Percentiles rank a stretch among this genome's conserved stretches.
Conservation (phyloP, 2,329 filamentous ascomycete genomes). For the Escovopsis weberi region DNA sequence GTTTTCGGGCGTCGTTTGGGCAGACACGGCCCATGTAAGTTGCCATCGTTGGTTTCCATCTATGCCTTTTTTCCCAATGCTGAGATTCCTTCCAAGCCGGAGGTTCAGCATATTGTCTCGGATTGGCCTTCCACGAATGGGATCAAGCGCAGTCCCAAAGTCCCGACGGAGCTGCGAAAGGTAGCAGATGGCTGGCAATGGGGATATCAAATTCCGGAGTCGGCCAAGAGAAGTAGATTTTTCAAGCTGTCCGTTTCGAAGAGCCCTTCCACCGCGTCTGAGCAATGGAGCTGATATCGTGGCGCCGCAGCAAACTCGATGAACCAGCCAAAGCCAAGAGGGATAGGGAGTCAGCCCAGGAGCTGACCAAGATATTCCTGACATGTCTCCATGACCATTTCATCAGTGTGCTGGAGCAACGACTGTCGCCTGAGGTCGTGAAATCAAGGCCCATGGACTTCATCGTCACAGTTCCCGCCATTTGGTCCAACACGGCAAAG, state of each 20-base stretch:
- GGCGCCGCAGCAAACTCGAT: conserved; percentile 18
- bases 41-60: background rate
- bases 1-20: conserved; percentile 40
- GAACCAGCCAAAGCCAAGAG: conserved; percentile 15
- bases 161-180: conserved; percentile 34
- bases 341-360: conserved; percentile 21
- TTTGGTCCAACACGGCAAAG: conserved; percentile 42
- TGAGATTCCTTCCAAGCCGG: conserved; percentile 17
- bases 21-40: conserved; percentile 25
- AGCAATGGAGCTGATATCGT: conserved; percentile 8
- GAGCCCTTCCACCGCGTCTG: no score
- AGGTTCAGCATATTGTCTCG: conserved; percentile 27
- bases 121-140: conserved; percentile 27
- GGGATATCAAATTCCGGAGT: conserved; percentile 33
- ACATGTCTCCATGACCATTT: conserved; percentile 34
- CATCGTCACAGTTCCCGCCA: conserved; percentile 42
- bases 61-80: conserved; percentile 5
- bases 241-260: conserved; percentile 31
- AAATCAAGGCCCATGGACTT: conserved; percentile 34
- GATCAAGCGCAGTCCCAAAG: conserved; percentile 25
- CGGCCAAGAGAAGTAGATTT: conserved; percentile 24
- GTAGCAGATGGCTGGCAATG: conserved; percentile 28
- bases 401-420: conserved; percentile 26
- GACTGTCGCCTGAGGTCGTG: conserved; percentile 27
- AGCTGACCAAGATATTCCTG: conserved; percentile 28